phyloP scores from a whole-genome alignment of 2,329 filamentous ascomycete species.

The Paecilomyces sp. region DNA sequence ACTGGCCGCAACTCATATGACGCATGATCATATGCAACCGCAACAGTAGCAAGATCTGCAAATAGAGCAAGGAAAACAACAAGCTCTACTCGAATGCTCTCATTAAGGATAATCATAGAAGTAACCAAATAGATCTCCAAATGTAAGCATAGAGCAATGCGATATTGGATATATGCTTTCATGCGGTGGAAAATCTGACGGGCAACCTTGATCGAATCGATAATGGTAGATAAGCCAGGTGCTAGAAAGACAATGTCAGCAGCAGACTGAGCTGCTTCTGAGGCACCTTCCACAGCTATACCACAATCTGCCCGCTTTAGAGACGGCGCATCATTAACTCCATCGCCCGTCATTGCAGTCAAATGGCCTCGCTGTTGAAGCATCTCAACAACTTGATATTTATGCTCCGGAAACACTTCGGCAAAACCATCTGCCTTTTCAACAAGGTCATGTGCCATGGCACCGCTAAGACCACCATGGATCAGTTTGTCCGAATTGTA shows the following conservation, averaged over 20 bases:
- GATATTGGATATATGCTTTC: slow-evolving; percentile 72
- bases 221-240: slow-evolving; percentile 63
- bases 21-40: slow-evolving; percentile 77
- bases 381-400: slow-evolving; percentile 70
- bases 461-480: slow-evolving; percentile 64
- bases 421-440: slow-evolving; percentile 69
- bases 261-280: slow-evolving; percentile 65
- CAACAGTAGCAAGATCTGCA: slow-evolving; percentile 72
- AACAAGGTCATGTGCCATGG: slow-evolving; percentile 67
- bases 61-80: slow-evolving; percentile 76
- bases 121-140: slow-evolving; percentile 70
- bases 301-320: slow-evolving; percentile 69
- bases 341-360: slow-evolving; percentile 69
- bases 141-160: slow-evolving; percentile 67
- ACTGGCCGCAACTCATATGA: slow-evolving; percentile 69
- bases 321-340: slow-evolving; percentile 67
- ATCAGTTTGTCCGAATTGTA: slow-evolving; percentile 75
- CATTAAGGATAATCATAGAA: slow-evolving; percentile 73
- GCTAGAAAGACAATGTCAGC: slow-evolving; percentile 70
- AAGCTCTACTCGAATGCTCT: slow-evolving; percentile 65
- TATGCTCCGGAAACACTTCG: slow-evolving; percentile 69
- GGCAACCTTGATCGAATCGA: slow-evolving; percentile 65
- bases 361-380: slow-evolving; percentile 65
- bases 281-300: slow-evolving; percentile 66
- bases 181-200: slow-evolving; percentile 72